These are phyloP conservation scores for Jatropha curcas DNA, from an alignment of 345 rosid genomes.

Conservation along the genomic window DNA sequence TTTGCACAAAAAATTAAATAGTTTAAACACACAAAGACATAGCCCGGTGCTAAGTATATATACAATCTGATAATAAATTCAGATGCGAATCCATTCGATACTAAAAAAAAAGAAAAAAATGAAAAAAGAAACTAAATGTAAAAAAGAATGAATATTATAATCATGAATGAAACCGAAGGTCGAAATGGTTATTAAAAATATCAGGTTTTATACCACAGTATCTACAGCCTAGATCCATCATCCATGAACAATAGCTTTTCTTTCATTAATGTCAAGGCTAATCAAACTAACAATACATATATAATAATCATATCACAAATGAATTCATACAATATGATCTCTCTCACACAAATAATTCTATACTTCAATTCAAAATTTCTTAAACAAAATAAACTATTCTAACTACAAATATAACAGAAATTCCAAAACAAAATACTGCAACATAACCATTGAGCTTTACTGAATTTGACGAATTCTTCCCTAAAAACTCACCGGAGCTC, in stretches of 20 bases:
- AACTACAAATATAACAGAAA: slow-evolving; percentile 15
- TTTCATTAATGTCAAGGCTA: background rate
- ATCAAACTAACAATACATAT: background rate
- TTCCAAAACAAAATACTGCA: slow-evolving; percentile 24
- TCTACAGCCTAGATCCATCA: background rate
- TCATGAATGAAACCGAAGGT: no score
- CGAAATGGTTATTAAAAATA: no score
- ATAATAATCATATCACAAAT: background rate
- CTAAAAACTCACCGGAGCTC: slow-evolving; percentile 49
- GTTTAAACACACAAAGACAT: no score
- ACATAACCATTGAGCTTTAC: slow-evolving; percentile 23
- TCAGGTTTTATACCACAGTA: background rate
- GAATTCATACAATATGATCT: slow-evolving; percentile 7
- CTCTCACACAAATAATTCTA: background rate
- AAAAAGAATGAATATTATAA: no score
- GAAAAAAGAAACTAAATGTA: no score
- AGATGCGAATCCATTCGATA: no score
- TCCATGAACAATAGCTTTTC: background rate
- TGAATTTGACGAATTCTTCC: slow-evolving; percentile 45
- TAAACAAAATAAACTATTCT: background rate
- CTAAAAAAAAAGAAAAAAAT: no score
- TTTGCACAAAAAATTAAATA: no score
- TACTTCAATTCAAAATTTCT: background rate
- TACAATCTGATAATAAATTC: no score
- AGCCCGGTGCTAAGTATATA: no score